A percentile compares a stretch with the other conserved stretches of the same genome.
These are phyloP conservation scores for Ustanciosporium gigantosporum DNA, from an alignment of 1,284 basidiomycete genomes.

Conservation along the genomic window DNA sequence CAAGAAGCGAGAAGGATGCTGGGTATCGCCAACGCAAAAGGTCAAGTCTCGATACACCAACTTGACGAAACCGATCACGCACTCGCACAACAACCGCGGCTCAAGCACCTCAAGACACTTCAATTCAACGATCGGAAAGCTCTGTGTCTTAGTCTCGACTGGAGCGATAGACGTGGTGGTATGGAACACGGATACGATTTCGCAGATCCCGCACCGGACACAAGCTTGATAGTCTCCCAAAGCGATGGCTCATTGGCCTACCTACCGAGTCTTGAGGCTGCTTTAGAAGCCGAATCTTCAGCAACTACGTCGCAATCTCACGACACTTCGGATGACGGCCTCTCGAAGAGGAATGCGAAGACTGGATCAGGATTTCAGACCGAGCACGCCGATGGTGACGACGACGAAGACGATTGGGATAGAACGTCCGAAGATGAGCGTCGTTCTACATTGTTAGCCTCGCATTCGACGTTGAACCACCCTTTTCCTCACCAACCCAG, in stretches of 20 bases:
- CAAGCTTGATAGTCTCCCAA: slow-evolving; percentile 50
- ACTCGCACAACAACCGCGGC: background rate
- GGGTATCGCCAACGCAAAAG: slow-evolving; percentile 47
- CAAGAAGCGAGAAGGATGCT: slow-evolving; percentile 6
- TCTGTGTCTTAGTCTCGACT: slow-evolving; percentile 59
- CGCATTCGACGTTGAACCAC: slow-evolving; percentile 17
- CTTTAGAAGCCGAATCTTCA: background rate
- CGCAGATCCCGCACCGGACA: slow-evolving; percentile 1
- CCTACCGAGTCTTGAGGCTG: slow-evolving; percentile 32
- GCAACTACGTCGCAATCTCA: slow-evolving; percentile 1
- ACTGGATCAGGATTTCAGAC: background rate
- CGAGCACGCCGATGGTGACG: slow-evolving; percentile 1
- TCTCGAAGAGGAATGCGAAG: no score
- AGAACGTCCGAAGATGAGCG: slow-evolving; percentile 25
- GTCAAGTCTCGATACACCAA: slow-evolving; percentile 27
- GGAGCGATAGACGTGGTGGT: slow-evolving; percentile 41
- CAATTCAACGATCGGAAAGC: slow-evolving; percentile 44
- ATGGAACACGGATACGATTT: slow-evolving; percentile 7
- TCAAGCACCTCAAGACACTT: slow-evolving; percentile 17
- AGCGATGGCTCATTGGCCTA: slow-evolving; percentile 55
- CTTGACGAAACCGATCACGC: slow-evolving; percentile 1
- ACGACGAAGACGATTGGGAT: slow-evolving; percentile 29
- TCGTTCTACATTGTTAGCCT: background rate
- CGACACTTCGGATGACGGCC: background rate
- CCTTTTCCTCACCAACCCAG: slow-evolving; percentile 8